Conservation (phyloP, 2,329 filamentous ascomycete species). For the Didymosphaeria variabile region DNA sequence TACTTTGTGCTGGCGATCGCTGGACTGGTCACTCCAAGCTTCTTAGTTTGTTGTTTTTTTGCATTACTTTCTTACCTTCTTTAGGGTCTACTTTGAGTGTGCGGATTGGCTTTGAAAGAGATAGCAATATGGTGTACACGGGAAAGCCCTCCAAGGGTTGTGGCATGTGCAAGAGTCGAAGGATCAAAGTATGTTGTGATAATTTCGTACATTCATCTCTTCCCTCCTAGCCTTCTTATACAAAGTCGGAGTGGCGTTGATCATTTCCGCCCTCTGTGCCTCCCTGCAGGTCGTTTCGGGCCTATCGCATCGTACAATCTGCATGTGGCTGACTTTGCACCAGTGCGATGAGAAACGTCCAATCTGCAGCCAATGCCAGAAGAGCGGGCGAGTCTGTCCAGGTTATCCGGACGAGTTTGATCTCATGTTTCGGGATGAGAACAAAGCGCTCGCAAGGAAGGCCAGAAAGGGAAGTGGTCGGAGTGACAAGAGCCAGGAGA, state of each 20-base stretch:
- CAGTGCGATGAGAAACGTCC: constrained; percentile 49
- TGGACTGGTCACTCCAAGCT: constrained; percentile 15
- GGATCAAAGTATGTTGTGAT: constrained; percentile 70
- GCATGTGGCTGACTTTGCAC: constrained; percentile 18
- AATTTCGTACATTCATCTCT: constrained; percentile 4
- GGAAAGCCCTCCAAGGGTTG: constrained; percentile 64
- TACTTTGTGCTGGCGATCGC: constrained; percentile 15
- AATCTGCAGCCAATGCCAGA: constrained; percentile 48
- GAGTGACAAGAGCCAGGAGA: constrained; percentile 21
- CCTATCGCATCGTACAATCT: not conserved
- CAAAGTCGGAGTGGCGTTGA: not conserved
- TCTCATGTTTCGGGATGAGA: constrained; percentile 76
- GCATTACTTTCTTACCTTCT: constrained; percentile 21
- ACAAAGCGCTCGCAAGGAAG: constrained; percentile 71
- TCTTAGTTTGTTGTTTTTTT: constrained; percentile 17
- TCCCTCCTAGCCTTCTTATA: constrained; percentile 15
- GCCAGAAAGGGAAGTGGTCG: constrained; percentile 58
- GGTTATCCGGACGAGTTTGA: constrained; percentile 71
- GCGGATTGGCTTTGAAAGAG: constrained; percentile 17
- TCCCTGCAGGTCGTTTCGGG: not conserved
- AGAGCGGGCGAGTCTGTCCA: constrained; percentile 42
- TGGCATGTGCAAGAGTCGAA: constrained; percentile 76
- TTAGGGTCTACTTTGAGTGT: constrained; percentile 17
- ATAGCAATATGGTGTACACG: constrained; percentile 48
- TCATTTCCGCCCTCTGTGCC: constrained; percentile 4